phyloP scores from a whole-genome alignment of 1,139 yeast species.

The Hansenula anomala region DNA sequence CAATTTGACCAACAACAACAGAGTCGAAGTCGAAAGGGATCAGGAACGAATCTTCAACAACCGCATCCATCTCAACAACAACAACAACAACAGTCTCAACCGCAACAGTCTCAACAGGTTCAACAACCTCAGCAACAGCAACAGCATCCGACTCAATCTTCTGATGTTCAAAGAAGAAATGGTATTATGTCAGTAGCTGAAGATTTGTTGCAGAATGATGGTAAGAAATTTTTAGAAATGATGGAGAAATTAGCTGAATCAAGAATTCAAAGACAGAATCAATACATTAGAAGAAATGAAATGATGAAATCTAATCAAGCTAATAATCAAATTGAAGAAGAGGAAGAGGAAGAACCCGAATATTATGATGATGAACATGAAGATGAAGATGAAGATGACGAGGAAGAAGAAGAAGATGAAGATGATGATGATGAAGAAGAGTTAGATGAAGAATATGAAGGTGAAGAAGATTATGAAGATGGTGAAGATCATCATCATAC shows the following conservation, averaged over 20 bases:
- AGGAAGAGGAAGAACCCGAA: constrained; percentile 30
- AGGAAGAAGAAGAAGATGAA: constrained; percentile 5
- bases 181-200: constrained; percentile 66
- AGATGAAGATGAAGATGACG: constrained; percentile 23
- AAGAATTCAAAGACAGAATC: constrained; percentile 20
- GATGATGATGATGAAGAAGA: constrained; percentile 18
- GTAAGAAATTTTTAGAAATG: constrained; percentile 68
- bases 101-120: constrained; percentile 3
- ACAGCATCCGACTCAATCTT: neutral
- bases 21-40: constrained; percentile 3
- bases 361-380: constrained; percentile 25
- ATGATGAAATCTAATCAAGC: constrained; percentile 26
- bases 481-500: constrained; percentile 3
- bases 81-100: constrained; percentile 1
- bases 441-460: constrained; percentile 6
- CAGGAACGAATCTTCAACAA: constrained; percentile 2
- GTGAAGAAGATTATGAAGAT: constrained; percentile 17
- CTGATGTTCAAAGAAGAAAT: constrained; percentile 9
- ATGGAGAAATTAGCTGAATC: constrained; percentile 65
- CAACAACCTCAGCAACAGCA: neutral
- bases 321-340: constrained; percentile 31
- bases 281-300: constrained; percentile 17
- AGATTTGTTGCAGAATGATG: constrained; percentile 70
- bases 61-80: constrained; percentile 3
- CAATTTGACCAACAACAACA: constrained; percentile 1